These are phyloP conservation scores for Rehmannia glutinosa DNA, from an alignment of 257 asterid species.

Conservation along the genomic window DNA sequence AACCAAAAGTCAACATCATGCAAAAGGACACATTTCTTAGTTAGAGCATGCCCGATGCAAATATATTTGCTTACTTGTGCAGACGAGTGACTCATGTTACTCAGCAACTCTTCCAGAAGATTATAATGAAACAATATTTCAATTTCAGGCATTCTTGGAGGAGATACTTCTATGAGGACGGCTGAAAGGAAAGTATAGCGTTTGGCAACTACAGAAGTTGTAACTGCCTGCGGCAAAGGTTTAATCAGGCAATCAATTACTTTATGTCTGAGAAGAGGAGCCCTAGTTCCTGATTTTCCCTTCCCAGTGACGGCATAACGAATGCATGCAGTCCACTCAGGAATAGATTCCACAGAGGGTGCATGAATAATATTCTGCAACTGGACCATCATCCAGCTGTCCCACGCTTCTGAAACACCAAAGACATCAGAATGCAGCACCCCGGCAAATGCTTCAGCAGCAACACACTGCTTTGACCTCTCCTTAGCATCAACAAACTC, in stretches of 20 bases:
- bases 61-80: conserved; percentile 70
- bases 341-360: conserved; percentile 89
- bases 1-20: neutral
- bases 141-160: conserved; percentile 65
- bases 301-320: conserved; percentile 97
- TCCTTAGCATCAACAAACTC: conserved; percentile 82
- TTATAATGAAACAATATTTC: conserved; percentile 64
- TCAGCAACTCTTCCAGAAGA: conserved; percentile 83
- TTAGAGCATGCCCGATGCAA: neutral
- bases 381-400: conserved; percentile 77
- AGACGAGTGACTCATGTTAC: conserved; percentile 90
- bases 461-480: conserved; percentile 99
- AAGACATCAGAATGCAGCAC: conserved; percentile 85
- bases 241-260: conserved; percentile 85
- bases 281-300: conserved; percentile 79
- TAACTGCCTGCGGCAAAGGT: conserved; percentile 70
- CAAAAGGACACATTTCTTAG: conserved; percentile 6
- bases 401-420: conserved; percentile 94
- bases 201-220: conserved; percentile 80
- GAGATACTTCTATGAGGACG: conserved; percentile 78
- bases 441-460: conserved; percentile 98
- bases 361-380: conserved; percentile 71
- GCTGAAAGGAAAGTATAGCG: conserved; percentile 94
- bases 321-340: conserved; percentile 92
- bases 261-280: conserved; percentile 76